Evolutionary conservation across 2,329 filamentous ascomycete genomes (phyloP).

Genomic region (Nothopassalora personata): DNA sequence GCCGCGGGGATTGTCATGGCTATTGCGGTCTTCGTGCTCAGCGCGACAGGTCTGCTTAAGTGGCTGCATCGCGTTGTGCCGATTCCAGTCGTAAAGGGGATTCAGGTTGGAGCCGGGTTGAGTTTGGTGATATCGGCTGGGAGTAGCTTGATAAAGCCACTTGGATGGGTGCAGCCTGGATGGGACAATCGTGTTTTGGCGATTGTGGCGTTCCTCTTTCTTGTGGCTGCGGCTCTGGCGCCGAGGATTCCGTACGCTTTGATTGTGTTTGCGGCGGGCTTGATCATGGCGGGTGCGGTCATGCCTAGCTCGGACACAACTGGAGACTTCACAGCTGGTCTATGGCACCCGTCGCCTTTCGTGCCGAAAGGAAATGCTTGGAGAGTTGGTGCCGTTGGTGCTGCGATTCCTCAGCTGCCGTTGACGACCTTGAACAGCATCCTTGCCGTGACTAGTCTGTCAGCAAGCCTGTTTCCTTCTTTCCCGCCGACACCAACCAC

Average conservation of each 20-base stretch:
- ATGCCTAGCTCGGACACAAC: slow-evolving; percentile 34
- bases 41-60: slow-evolving; percentile 69
- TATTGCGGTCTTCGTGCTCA: slow-evolving; percentile 67
- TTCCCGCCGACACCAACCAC: slow-evolving; percentile 56
- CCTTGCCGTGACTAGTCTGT: slow-evolving; percentile 76
- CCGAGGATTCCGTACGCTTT: slow-evolving; percentile 73
- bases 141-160: slow-evolving; percentile 57
- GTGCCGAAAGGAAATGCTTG: slow-evolving; percentile 45
- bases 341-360: slow-evolving; percentile 56
- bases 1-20: slow-evolving; percentile 79
- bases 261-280: slow-evolving; percentile 61
- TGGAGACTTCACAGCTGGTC: slow-evolving; percentile 38
- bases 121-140: slow-evolving; percentile 76
- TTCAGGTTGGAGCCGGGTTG: slow-evolving; percentile 86
- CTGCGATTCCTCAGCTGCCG: slow-evolving; percentile 78
- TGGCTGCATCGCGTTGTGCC: slow-evolving; percentile 72
- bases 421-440: slow-evolving; percentile 90
- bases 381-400: slow-evolving; percentile 56
- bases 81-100: slow-evolving; percentile 84
- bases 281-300: slow-evolving; percentile 53
- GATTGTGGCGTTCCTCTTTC: slow-evolving; percentile 63
- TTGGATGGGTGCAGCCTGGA: slow-evolving; percentile 62
- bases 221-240: slow-evolving; percentile 62
- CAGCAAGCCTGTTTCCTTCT: slow-evolving; percentile 66
- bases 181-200: slow-evolving; percentile 78